phyloP scores from a whole-genome alignment of 2,329 filamentous ascomycete species.

The Penicillium sp. region DNA sequence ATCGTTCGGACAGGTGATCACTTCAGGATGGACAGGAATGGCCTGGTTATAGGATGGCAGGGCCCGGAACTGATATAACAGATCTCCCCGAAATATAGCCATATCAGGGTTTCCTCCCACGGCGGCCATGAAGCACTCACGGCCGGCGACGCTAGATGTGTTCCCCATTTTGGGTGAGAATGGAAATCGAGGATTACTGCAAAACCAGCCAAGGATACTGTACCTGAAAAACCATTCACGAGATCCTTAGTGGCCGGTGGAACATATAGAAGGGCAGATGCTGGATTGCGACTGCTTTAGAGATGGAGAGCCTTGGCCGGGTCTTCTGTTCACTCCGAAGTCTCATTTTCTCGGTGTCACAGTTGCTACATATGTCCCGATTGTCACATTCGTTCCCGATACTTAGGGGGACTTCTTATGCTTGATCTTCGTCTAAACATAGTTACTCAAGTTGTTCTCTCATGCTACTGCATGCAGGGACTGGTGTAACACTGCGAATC shows the following conservation, averaged over 20 bases:
- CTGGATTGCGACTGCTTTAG: background rate
- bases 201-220: background rate
- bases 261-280: background rate
- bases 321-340: background rate
- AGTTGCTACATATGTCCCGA: background rate
- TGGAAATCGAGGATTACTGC: background rate
- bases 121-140: constrained; percentile 21
- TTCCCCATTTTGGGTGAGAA: constrained; percentile 14
- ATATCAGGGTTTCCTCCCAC: constrained; percentile 14
- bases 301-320: background rate
- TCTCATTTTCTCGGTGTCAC: background rate
- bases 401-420: background rate
- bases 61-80: constrained; percentile 13
- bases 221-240: background rate
- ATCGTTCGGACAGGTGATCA: constrained; percentile 16
- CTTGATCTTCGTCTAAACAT: background rate
- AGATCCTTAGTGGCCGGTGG: no score
- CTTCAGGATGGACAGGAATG: constrained; percentile 18
- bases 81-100: constrained; percentile 18
- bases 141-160: constrained; percentile 13
- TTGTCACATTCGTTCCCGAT: background rate
- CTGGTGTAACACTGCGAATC: background rate
- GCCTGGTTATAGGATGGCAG: constrained; percentile 26
- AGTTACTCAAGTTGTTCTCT: background rate
- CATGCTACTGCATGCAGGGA: background rate